Evolutionary conservation across 2,329 filamentous ascomycete species (phyloP).

Genomic region (Emydomyces testavorans): DNA sequence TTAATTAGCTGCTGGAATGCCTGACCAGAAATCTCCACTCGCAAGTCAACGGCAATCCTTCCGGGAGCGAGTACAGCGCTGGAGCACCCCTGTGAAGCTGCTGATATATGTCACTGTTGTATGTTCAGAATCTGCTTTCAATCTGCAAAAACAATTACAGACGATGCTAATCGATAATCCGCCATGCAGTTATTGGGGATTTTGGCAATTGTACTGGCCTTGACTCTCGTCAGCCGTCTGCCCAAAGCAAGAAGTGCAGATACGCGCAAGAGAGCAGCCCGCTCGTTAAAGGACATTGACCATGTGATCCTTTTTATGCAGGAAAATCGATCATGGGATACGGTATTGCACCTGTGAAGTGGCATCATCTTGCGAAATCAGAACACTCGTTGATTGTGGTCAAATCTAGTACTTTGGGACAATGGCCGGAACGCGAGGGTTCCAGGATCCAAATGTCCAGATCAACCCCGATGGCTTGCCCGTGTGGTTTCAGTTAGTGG

Average conservation of each 20-base stretch:
- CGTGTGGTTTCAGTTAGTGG: conserved; percentile 41
- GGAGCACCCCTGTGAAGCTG: conserved; percentile 3
- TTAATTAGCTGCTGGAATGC: no score
- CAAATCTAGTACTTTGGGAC: conserved; percentile 43
- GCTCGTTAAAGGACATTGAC: conserved; percentile 41
- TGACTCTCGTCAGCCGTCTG: conserved; percentile 3
- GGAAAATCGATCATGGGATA: conserved; percentile 36
- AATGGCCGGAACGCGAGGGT: conserved; percentile 46
- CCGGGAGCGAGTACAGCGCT: background rate
- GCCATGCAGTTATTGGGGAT: conserved; percentile 4
- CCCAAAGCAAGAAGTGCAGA: background rate
- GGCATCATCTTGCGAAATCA: background rate
- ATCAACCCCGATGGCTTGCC: conserved; percentile 36
- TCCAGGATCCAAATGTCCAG: conserved; percentile 46
- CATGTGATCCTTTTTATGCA: conserved; percentile 51
- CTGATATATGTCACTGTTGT: conserved; percentile 3
- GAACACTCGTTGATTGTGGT: background rate
- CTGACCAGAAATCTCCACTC: no score
- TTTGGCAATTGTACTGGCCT: conserved; percentile 1
- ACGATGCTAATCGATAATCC: no score
- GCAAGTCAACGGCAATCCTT: background rate
- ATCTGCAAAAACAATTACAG: background rate
- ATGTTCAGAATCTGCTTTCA: background rate
- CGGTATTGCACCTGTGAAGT: conserved; percentile 18
- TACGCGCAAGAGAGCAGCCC: conserved; percentile 20